Base-by-base conservation (phyloP, 2,329 filamentous ascomycete species). In the Diplodia scrobiculata region DNA sequence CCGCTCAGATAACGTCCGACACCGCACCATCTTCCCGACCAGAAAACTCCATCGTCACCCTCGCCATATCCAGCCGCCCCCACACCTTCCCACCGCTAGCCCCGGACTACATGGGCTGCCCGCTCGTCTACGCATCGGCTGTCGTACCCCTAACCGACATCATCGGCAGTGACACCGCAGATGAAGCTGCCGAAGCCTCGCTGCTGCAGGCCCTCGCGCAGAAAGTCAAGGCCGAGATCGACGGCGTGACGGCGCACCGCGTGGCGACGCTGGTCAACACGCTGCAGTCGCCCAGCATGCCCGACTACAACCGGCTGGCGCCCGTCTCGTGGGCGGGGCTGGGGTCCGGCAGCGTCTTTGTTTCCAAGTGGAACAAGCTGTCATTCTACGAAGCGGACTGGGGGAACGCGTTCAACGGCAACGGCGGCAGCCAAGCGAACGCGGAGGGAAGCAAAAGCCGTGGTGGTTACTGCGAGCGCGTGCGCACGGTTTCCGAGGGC, bases 1-100 rank as follows among this genome's bases (percentile, higher is more conserved):
- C 79, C 10, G 71, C 74, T 29, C 70, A 67, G 1, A 67, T 69
- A 13, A 71, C 73, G 25, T 81, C 83, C 69, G 84, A 80, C 6
- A 80, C 84, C 58, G 36, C 7, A 14, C 6, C 19, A 25, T 21
- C 11, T 7, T 19, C 13, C 7, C 5, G 13, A 17, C 14, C 27
- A 3, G 14, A 25, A 2, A 78, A 77, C 45, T 86, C 86, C 69
- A 86, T 83, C 70, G 78, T 36, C 11, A 29, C 85, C 84, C 83
- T 77, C 77, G n/a, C 58, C 17, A 19, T 62, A 10, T 3, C 41
- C 17, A 21, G 27, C 17, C 58, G 58, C 41, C 4, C 17, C 9
- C 58, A 45, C 41, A 62, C 45, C 41, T 62, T 62, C 29, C 58
- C 58, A 0, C 58, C 41, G 10, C 45, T 62, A 10, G 58, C 58